Base-by-base conservation (phyloP, 176 grass and related monocot species). In the Tillandsia fasciculata region DNA sequence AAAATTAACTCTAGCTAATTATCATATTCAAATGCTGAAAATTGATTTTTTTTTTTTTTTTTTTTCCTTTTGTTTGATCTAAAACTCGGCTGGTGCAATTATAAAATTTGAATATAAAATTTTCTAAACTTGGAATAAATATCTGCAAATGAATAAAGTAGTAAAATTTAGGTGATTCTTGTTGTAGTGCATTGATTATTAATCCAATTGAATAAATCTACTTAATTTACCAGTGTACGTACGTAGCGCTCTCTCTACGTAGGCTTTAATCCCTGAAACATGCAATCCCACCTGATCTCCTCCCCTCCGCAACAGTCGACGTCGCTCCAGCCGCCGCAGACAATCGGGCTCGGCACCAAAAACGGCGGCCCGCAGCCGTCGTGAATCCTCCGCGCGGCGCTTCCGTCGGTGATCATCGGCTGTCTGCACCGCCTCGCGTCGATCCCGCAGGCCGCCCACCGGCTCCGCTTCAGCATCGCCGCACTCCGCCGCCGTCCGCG, bases 211-310 rank as follows among this genome's bases (percentile, higher is more conserved):
- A 24, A 24, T 24, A 24, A 24, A 24, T 24, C 1, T 1, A 24
- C 24, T 24, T 24, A 24, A 24, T 24, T 24, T 24, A 24, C 24
- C 0, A 1, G 24, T 24, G 33, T 42, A 42, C 29, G 29, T 33
- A 33, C 29, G 29, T 33, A 4, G 3, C 8, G 7, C 33, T 42
- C 33, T 6, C 33, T 42, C 33, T 42, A 42, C 33, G 81, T 97
- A 59, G 88, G 93, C 26, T 90, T 92, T 22, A 92, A 83, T 77
- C 88, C 83, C 81, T 90, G 74, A 86, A 97, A 97, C 93, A 97
- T 87, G 64, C 79, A 76, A 71, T 89, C 89, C 93, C 93, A 97
- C 69, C 64, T 76, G 71, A 85, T 79, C 74, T 85, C 86, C 68
- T 79, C 78, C 56, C 5, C 56, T 59, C 54, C 54, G 3, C 3